Conservation (phyloP, 306 rosid species). For the Prunus fruticosa region DNA sequence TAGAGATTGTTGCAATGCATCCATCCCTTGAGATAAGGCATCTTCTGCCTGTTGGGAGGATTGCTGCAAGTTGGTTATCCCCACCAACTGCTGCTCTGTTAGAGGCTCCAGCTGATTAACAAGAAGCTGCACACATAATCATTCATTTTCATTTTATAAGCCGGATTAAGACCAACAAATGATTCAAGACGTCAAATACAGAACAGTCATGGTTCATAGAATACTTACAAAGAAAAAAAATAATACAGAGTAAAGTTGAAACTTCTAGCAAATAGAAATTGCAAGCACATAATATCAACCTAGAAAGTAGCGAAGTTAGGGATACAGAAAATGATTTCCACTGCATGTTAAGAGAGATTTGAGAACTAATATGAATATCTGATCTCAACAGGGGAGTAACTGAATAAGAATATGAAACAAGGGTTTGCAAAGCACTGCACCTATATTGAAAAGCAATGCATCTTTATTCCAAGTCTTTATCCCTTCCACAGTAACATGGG, state of each 20-base stretch:
- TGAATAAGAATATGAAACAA: background rate
- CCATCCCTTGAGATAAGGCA: conserved; percentile 99
- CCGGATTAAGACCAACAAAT: background rate
- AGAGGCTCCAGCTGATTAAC: conserved; percentile 89
- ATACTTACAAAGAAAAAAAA: background rate
- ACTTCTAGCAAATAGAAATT: background rate
- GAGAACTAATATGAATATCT: background rate
- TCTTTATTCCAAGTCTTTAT: background rate
- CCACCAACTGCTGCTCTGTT: conserved; percentile 85
- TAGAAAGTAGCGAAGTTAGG: background rate
- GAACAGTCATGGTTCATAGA: background rate
- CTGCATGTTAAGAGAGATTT: background rate
- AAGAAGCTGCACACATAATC: conserved; percentile 65
- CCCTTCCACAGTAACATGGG: background rate
- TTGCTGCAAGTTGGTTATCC: conserved; percentile 82
- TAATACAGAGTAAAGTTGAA: background rate
- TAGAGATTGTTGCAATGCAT: conserved; percentile 90
- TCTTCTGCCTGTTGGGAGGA: conserved; percentile 99
- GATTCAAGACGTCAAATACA: background rate
- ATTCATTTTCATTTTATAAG: conserved; percentile 6
- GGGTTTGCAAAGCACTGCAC: background rate
- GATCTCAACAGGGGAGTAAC: background rate
- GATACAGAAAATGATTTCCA: background rate
- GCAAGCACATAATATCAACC: background rate
- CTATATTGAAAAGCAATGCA: background rate